A percentile compares a stretch with the other conserved stretches of the same genome.
Evolutionary conservation across 2,329 filamentous ascomycete genomes (phyloP).

Genomic region (Arthrinium phaeospermum): DNA sequence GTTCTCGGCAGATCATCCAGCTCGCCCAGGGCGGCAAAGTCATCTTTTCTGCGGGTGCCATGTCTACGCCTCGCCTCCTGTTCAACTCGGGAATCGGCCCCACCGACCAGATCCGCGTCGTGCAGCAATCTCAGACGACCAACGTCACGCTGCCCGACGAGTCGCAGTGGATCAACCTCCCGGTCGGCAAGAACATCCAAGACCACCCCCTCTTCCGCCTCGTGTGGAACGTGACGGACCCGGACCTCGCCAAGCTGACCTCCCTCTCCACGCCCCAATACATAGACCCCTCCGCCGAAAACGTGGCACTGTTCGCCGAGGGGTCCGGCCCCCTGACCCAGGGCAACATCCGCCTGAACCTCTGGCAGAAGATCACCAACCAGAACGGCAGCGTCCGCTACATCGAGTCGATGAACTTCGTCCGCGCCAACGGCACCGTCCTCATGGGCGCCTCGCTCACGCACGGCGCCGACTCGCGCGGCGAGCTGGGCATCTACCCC

Average conservation of each 20-base stretch:
- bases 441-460: slow-evolving; percentile 32
- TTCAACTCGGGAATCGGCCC: slow-evolving; percentile 74
- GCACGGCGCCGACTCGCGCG: slow-evolving; percentile 32
- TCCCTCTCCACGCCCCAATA: slow-evolving; percentile 22
- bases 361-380: slow-evolving; percentile 32
- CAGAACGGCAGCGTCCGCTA: slow-evolving; percentile 33
- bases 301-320: slow-evolving; percentile 29
- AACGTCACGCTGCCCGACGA: slow-evolving; percentile 55
- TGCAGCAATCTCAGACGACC: slow-evolving; percentile 49
- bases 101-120: slow-evolving; percentile 58
- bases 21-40: slow-evolving; percentile 68
- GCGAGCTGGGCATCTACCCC: slow-evolving; percentile 31
- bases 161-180: slow-evolving; percentile 61
- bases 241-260: background rate
- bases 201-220: slow-evolving; percentile 53
- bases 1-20: slow-evolving; percentile 64
- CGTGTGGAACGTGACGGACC: slow-evolving; percentile 2
- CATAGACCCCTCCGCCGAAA: slow-evolving; percentile 23
- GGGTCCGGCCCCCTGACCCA: slow-evolving; percentile 33
- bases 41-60: slow-evolving; percentile 71
- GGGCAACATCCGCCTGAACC: slow-evolving; percentile 31
- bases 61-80: slow-evolving; percentile 73
- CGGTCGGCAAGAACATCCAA: slow-evolving; percentile 64
- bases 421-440: slow-evolving; percentile 28
- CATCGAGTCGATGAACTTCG: slow-evolving; percentile 32